Conservation (phyloP, 1,139 yeast genomes). For the Petasospora rhodanensis region DNA sequence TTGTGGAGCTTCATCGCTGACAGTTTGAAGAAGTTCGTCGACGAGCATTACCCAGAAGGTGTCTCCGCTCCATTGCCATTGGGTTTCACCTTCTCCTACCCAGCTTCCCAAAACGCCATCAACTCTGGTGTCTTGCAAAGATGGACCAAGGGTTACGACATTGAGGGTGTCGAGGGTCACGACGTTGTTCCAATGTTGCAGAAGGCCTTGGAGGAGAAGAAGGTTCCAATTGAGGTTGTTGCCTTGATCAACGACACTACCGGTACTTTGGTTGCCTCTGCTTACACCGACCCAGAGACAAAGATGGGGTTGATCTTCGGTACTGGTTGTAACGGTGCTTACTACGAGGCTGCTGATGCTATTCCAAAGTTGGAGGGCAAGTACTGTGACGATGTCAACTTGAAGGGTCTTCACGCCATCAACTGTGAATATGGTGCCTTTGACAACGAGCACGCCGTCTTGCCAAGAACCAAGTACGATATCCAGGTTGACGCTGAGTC, state of each 20-base stretch:
- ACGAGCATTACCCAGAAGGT: constrained; percentile 63
- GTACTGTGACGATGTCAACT: constrained; percentile 57
- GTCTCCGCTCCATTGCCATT: constrained; percentile 51
- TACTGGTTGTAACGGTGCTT: constrained; percentile 97
- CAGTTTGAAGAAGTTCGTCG: constrained; percentile 60
- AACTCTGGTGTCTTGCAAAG: constrained; percentile 84
- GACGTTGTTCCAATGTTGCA: constrained; percentile 93
- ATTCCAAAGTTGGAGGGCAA: constrained; percentile 82
- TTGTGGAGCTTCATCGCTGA: constrained; percentile 86
- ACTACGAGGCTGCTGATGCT: constrained; percentile 70
- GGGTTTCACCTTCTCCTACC: constrained; percentile 95
- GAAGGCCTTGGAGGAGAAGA: constrained; percentile 56
- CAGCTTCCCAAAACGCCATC: constrained; percentile 80
- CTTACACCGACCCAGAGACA: constrained; percentile 83
- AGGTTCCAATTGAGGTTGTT: constrained; percentile 78
- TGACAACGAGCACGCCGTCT: constrained; percentile 77
- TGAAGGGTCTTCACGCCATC: constrained; percentile 81
- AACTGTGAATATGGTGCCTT: constrained; percentile 98
- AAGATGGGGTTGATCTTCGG: constrained; percentile 96
- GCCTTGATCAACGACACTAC: constrained; percentile 96
- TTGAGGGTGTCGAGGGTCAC: constrained; percentile 87
- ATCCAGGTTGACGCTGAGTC: constrained; percentile 73
- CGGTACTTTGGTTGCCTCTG: constrained; percentile 94
- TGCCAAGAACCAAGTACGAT: constrained; percentile 92
- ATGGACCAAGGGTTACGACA: constrained; percentile 98